Base-by-base conservation (phyloP, 2,329 filamentous ascomycete species). In the Ophiostoma populinum region DNA sequence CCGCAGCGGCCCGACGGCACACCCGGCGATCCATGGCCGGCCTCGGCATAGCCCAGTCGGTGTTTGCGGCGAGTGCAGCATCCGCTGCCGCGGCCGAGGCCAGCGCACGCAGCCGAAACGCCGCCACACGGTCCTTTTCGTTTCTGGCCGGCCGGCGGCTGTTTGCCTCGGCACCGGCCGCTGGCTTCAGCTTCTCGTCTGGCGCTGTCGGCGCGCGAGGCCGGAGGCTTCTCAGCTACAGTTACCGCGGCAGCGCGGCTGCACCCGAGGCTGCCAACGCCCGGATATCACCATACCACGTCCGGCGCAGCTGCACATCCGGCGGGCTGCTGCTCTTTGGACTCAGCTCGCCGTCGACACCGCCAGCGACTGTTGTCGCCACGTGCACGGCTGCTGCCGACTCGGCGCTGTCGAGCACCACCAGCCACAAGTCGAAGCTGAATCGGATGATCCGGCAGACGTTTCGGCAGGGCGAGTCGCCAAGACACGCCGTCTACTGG, bases 291-390 rank as follows among this genome's bases (percentile, higher is more conserved):
- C 45, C 50, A 18, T 50, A 52, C 37, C 56, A 62, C 47, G 53
- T 62, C 17, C 61, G 59, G 9, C 60, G 58, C 39, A 65, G 62
- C 46, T 66, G 67, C 46, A 62, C 65, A 22, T 70, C 67, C 2
- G 63, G 67, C 17, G 62, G 67, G 6, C 53, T 70, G 24, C 52
- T 72, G 18, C 58, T 71, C 12, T 48, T 69, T 33, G 61, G 65
- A 13, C 45, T 60, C 22, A 51, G 52, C 37, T 55, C 61, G 16
- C 54, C 51, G 22, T 47, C 54, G 4, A 52, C 55, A 3, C 51
- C 57, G 7, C 50, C 58, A 3, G 50, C 52, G 21, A 47, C 56
- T 1, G 53, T 57, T n/a, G 51, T 55, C 13, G 50, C 53, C 13
- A 53, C 55, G 36, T 61, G 57, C 44, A 50, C 53, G 10, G 50